Conservation (phyloP, 2,329 filamentous ascomycete genomes). For the Fusarium dimerum region DNA sequence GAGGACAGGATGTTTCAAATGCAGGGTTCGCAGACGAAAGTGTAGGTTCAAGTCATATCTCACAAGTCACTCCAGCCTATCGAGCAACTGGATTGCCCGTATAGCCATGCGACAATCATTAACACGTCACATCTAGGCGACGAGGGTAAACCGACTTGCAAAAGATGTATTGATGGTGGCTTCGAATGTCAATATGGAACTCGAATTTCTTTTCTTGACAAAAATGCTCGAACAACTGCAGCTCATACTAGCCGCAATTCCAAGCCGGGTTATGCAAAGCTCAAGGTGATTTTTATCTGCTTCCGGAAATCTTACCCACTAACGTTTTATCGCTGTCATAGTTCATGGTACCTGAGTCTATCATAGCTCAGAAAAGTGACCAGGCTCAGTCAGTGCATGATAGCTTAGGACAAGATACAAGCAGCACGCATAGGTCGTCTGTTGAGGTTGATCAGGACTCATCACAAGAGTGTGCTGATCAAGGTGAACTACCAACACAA, state of each 20-base stretch:
- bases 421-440: too few relatives aligned
- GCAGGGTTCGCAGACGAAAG: slow-evolving; percentile 49
- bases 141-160: slow-evolving; percentile 50
- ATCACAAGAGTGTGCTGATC: too few relatives aligned
- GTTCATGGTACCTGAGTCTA: slow-evolving; percentile 24
- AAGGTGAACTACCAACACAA: too few relatives aligned
- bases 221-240: slow-evolving; percentile 46
- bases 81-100: neutral
- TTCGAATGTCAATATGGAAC: slow-evolving; percentile 51
- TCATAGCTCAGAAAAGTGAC: slow-evolving; percentile 8
- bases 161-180: slow-evolving; percentile 46
- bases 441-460: too few relatives aligned
- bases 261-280: slow-evolving; percentile 23
- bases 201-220: slow-evolving; percentile 48
- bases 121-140: slow-evolving; percentile 41
- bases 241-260: slow-evolving; percentile 11
- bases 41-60: slow-evolving; percentile 35
- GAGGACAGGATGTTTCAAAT: slow-evolving; percentile 50
- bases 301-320: neutral
- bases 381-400: slow-evolving; percentile 1
- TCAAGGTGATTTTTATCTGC: slow-evolving; percentile 16
- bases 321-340: neutral
- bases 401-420: neutral
- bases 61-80: too few relatives aligned
- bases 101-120: neutral